Conservation (phyloP, 768 basidiomycete genomes). For the Phlegmacium glaucopus region DNA sequence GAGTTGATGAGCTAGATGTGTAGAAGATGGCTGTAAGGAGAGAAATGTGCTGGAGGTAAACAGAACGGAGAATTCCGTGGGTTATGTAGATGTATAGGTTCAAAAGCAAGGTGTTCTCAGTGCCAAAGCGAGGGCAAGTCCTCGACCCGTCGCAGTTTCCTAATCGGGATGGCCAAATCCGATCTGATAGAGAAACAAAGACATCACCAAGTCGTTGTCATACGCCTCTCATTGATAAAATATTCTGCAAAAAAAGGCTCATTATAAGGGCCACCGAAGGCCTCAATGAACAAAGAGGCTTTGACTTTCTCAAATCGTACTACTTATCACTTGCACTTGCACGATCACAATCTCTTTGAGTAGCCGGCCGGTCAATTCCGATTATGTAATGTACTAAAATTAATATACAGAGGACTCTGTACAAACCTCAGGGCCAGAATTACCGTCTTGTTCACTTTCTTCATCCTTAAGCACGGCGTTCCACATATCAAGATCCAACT, state of each 20-base stretch:
- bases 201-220: neutral
- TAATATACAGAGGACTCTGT: no score
- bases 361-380: slow-evolving; percentile 19
- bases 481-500: slow-evolving; percentile 49
- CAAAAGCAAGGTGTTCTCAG: slow-evolving; percentile 4
- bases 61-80: slow-evolving; percentile 8
- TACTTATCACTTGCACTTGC: slow-evolving; percentile 32
- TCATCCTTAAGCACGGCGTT: slow-evolving; percentile 25
- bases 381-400: slow-evolving; percentile 5
- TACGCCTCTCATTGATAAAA: slow-evolving; percentile 15
- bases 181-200: slow-evolving; percentile 11
- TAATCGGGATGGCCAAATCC: slow-evolving; percentile 19
- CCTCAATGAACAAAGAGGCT: neutral
- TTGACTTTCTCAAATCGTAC: slow-evolving; percentile 15
- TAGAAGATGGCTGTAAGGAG: slow-evolving; percentile 5
- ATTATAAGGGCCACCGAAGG: no score
- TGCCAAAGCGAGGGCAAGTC: slow-evolving; percentile 16
- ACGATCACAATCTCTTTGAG: slow-evolving; percentile 6
- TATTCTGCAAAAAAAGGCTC: neutral
- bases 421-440: neutral
- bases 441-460: slow-evolving; percentile 3
- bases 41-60: slow-evolving; percentile 4
- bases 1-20: neutral
- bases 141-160: slow-evolving; percentile 35
- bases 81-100: neutral